Percentiles rank a stretch among this genome's conserved stretches.
phyloP scores from a whole-genome alignment of 176 grass and related monocot genomes.

The Oryza glaberrima region DNA sequence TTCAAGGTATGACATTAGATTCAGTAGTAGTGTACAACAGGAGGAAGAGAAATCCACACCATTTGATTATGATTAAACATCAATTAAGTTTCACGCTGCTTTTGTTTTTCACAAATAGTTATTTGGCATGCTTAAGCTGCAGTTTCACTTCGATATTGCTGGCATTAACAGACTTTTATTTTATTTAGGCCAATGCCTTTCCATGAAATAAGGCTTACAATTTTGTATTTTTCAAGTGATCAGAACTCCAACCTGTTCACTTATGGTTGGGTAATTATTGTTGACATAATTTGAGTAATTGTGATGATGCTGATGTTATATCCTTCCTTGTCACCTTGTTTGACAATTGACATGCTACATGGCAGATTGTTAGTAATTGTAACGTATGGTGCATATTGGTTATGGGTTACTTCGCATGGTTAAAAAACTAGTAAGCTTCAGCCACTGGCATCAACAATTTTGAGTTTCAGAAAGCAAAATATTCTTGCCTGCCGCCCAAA shows the following conservation, averaged over 20 bases:
- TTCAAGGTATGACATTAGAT: constrained; percentile 48
- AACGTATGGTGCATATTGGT: background rate
- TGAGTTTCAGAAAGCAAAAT: constrained; percentile 35
- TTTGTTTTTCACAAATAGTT: constrained; percentile 2
- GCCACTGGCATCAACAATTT: background rate
- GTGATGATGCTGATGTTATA: background rate
- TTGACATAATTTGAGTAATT: background rate
- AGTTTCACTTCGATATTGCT: constrained; percentile 8
- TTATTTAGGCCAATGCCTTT: constrained; percentile 5
- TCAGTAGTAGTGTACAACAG: background rate
- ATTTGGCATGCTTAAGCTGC: constrained; percentile 1
- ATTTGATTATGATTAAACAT: constrained; percentile 12
- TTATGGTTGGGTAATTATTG: background rate
- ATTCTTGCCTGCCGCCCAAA: background rate
- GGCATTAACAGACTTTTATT: background rate
- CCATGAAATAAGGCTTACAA: background rate
- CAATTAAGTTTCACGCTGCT: background rate
- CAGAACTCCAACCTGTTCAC: background rate
- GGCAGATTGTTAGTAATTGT: constrained; percentile 3
- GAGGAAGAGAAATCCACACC: background rate
- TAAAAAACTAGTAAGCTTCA: background rate
- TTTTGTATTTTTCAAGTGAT: background rate
- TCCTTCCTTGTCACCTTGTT: constrained; percentile 3
- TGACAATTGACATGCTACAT: constrained; percentile 6
- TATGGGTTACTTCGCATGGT: background rate